These are phyloP conservation scores for Trichocladium uniseriatum DNA, from an alignment of 495 filamentous ascomycete species.

Conservation along the genomic window DNA sequence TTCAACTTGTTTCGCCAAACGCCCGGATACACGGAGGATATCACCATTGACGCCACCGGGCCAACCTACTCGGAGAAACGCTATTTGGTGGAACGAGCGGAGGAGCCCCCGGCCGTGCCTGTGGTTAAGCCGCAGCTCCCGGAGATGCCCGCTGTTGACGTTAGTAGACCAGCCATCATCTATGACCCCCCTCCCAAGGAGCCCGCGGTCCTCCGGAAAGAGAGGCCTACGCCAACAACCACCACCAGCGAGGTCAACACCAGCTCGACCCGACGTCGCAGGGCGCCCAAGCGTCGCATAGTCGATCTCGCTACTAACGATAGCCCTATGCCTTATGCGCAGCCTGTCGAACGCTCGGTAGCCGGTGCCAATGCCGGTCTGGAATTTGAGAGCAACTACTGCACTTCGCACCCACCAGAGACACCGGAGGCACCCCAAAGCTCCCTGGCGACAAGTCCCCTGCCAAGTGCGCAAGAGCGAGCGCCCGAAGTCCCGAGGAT, in stretches of 20 bases:
- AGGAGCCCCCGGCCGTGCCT: constrained; percentile 62
- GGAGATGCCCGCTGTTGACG: constrained; percentile 50
- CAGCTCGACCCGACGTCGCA: constrained; percentile 41
- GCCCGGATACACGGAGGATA: constrained; percentile 82
- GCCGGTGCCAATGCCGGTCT: constrained; percentile 1
- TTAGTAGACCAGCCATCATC: constrained; percentile 53
- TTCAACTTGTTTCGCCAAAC: constrained; percentile 95
- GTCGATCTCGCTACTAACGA: constrained; percentile 69
- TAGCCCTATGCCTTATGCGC: constrained; percentile 29
- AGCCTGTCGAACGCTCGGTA: constrained; percentile 15
- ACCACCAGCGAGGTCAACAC: constrained; percentile 44
- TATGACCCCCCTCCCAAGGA: constrained; percentile 38
- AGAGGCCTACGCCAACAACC: constrained; percentile 34
- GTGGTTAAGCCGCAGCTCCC: constrained; percentile 57
- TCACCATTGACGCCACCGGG: constrained; percentile 74
- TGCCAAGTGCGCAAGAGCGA: constrained; percentile 22
- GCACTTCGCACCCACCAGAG: constrained; percentile 35
- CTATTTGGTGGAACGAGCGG: constrained; percentile 72
- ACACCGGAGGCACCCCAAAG: constrained; percentile 16
- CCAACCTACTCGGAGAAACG: constrained; percentile 76
- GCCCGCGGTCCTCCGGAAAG: constrained; percentile 43
- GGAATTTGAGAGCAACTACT: constrained; percentile 32
- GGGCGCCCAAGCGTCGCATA: constrained; percentile 61
- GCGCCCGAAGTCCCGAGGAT: constrained; percentile 38
- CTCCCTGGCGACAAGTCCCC: constrained; percentile 21